Evolutionary conservation across 495 filamentous ascomycete genomes (phyloP), one percentile per base, ranked within the genome.

Genomic region (Penicillium dipodomyicola): DNA sequence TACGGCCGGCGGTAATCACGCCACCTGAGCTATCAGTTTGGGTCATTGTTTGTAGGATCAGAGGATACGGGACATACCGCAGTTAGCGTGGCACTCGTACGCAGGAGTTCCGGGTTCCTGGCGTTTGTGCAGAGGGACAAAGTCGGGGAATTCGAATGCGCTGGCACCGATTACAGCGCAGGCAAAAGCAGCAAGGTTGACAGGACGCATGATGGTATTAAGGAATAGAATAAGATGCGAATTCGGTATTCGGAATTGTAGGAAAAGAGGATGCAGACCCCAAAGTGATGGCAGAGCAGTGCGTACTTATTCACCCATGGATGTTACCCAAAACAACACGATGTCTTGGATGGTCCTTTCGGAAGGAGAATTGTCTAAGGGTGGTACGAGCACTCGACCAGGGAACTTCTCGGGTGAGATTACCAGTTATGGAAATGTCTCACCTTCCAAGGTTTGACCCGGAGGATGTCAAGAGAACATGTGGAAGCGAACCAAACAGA

Each of bases 21-120:
- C 71, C 70, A 22, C 78, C 77, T 80, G 29, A 3, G 14, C 29
- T 25, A 17, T 48, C n/a, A 27, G n/a, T 5, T 17, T 37, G 10
- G 19, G 29, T 35, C 47, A 37, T 30, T 11, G 7, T 22, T 22
- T 19, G 42, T 32, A 8, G 2, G 19, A 37, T n/a, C n/a, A 39
- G 19, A 37, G 40, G 40, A 10, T 19, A 25, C 20, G 17, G 27
- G 19, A 54, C 71, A 52, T 57, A 80, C 79, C 79, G 54, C 79
- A 82, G 56, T 73, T 72, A 37, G 71, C 70, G 54, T 82, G 79
- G 49, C 79, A 82, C 10, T 74, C 69, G 58, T 80, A 82, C 1
- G 62, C 49, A 7, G 76, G 67, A 1, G 75, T 71, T 14, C 78
- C 79, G 2, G 75, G 75, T 12, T 51, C 54, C 17, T 49, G 54